These are phyloP conservation scores for Ambispora gerdemannii DNA, from an alignment of 192 early-diverging fungal species.

Conservation along the genomic window DNA sequence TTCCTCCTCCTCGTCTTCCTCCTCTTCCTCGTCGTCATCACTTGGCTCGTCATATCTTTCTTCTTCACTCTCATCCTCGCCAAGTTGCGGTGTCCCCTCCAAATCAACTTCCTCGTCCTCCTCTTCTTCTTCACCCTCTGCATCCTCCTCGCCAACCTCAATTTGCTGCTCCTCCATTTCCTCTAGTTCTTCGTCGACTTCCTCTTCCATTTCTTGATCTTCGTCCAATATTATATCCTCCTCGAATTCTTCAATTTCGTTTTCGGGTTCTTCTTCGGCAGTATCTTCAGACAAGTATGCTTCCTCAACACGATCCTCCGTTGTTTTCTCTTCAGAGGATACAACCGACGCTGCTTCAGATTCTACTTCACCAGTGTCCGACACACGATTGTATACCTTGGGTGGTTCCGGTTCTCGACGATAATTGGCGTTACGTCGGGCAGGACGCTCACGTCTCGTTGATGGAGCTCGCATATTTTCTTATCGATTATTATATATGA, in stretches of 20 bases:
- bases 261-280: slow-evolving; percentile 32
- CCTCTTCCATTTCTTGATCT: slow-evolving; percentile 30
- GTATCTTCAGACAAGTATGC: background rate
- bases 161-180: slow-evolving; percentile 33
- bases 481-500: too few relatives aligned
- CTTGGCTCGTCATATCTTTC: slow-evolving; percentile 26
- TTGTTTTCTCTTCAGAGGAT: background rate
- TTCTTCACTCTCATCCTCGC: slow-evolving; percentile 28
- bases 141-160: slow-evolving; percentile 32
- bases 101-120: slow-evolving; percentile 32
- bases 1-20: slow-evolving; percentile 34
- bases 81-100: slow-evolving; percentile 29
- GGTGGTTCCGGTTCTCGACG: background rate
- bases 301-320: background rate
- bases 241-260: slow-evolving; percentile 29
- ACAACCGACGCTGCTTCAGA: background rate
- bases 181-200: slow-evolving; percentile 18
- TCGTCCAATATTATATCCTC: slow-evolving; percentile 30
- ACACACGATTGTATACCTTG: background rate
- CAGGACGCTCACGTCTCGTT: background rate
- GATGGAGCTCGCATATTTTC: background rate
- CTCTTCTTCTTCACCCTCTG: slow-evolving; percentile 27
- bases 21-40: slow-evolving; percentile 38
- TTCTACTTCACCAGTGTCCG: slow-evolving; percentile 10
- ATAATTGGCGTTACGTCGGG: background rate